Base-by-base conservation (phyloP, 164 flowering plant genomes). In the Umbilicus rupestris region DNA sequence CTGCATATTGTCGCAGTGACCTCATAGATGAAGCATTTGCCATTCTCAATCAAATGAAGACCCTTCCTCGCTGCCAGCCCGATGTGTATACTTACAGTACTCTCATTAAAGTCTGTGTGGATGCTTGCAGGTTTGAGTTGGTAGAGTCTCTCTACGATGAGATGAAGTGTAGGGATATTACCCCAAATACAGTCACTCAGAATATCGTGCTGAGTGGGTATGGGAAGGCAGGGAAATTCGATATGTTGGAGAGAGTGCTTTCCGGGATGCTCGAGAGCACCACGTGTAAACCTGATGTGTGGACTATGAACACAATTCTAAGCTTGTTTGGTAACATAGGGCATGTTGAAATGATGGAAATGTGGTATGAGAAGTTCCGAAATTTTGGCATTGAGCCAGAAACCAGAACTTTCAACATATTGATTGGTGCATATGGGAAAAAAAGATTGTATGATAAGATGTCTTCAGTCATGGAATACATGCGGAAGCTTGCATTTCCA, bases 391-490 rank as follows among this genome's bases (percentile, higher is more conserved):
- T 94, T 64, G 90, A 91, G 71, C 95, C 97, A 3, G 99, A 91
- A 69, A 91, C 97, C 1, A 89, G 97, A 17, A 86, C 93, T 35
- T 91, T 91, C 66, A 94, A 94, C 71, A 94, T 94, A 41, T 78
- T 94, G 65, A 94, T 94, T 42, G 93, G 99, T 69, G 93, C 92
- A 10, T 94, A 91, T 79, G 99, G 99, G 68, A 94, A 87, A 82
- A 87, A 87, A 70, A 70, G 74, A 35, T 78, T 89, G 98, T 94
- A 90, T 47, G 97, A 94, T 66, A 94, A 94, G 63, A 94, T 94
- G 99, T 89, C 99, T 19, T 78, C 95, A 3, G 99, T 94, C 69
- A 87, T 94, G 96, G 97, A 91, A 65, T 85, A 84, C 79, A 94
- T 91, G 97, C 84, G 99, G 10, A 94, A 88, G 81, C 88, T 94